phyloP scores from a whole-genome alignment of 2,329 filamentous ascomycete genomes.

The Calycina marina region DNA sequence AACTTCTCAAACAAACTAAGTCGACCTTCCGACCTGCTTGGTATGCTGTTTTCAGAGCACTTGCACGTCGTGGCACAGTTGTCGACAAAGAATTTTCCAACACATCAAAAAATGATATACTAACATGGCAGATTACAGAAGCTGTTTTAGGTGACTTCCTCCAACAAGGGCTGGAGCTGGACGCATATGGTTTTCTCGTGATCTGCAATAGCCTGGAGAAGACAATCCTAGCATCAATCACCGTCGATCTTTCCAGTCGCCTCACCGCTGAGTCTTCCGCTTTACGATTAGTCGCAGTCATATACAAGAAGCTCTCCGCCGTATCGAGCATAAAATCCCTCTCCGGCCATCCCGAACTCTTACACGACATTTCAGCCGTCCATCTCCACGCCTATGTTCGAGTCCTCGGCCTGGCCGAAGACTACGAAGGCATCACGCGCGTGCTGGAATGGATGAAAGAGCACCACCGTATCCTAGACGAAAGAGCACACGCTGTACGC shows the following conservation, averaged over 20 bases:
- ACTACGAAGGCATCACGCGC: slow-evolving; percentile 40
- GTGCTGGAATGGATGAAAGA: slow-evolving; percentile 44
- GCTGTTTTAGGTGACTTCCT: slow-evolving; percentile 15
- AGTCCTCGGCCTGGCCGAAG: slow-evolving; percentile 44
- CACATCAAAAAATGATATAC: slow-evolving; percentile 13
- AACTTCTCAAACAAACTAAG: slow-evolving; percentile 10
- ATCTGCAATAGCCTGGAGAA: slow-evolving; percentile 17
- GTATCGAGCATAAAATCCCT: slow-evolving; percentile 7
- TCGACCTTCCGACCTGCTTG: slow-evolving; percentile 24
- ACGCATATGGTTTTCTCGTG: slow-evolving; percentile 15
- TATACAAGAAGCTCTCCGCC: slow-evolving; percentile 17
- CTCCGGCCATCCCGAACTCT: slow-evolving; percentile 24
- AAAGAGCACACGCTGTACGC: slow-evolving; percentile 5
- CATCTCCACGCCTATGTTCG: slow-evolving; percentile 46
- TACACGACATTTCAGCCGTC: slow-evolving; percentile 30
- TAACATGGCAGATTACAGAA: slow-evolving; percentile 15
- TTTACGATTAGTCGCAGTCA: slow-evolving; percentile 13
- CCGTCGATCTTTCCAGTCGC: slow-evolving; percentile 14
- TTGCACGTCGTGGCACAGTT: slow-evolving; percentile 21
- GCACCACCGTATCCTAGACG: slow-evolving; percentile 26
- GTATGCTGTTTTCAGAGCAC: slow-evolving; percentile 27
- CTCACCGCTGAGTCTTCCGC: not conserved
- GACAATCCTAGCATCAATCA: slow-evolving; percentile 12
- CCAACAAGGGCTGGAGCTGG: slow-evolving; percentile 15
- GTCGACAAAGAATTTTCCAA: slow-evolving; percentile 9